Conservation (phyloP, 2,329 filamentous ascomycete species). For the Chaetomiaceae sp. region DNA sequence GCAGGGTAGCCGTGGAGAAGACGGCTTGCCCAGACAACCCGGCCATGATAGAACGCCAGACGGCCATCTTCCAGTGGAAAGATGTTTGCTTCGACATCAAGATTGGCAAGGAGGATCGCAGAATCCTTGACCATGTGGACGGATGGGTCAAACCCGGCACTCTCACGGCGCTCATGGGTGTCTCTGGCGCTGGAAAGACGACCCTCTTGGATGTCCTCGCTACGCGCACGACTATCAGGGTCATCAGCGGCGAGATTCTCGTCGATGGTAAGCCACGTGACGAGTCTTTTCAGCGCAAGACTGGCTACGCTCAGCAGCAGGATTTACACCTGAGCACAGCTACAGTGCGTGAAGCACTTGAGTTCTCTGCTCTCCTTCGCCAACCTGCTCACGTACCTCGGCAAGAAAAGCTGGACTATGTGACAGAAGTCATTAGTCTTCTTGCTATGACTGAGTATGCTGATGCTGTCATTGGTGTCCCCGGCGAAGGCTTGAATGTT, state of each 20-base stretch:
- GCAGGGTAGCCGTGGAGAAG: too few species aligned
- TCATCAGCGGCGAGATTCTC: constrained; percentile 62
- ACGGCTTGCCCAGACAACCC: too few species aligned
- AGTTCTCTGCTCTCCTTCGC: constrained; percentile 52
- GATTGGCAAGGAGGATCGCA: constrained; percentile 68
- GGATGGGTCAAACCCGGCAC: constrained; percentile 91
- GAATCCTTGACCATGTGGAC: constrained; percentile 71
- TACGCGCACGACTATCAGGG: constrained; percentile 54
- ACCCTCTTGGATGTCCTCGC: constrained; percentile 55
- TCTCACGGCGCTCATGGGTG: constrained; percentile 71
- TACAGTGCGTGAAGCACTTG: constrained; percentile 50
- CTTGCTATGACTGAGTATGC: constrained; percentile 63
- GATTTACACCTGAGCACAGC: constrained; percentile 53
- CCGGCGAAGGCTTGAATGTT: constrained; percentile 55
- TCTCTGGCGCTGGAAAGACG: constrained; percentile 57
- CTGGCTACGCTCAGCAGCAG: constrained; percentile 64
- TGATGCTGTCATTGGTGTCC: constrained; percentile 59
- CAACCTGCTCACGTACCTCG: constrained; percentile 50
- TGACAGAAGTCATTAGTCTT: constrained; percentile 61
- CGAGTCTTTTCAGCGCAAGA: constrained; percentile 57
- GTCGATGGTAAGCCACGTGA: constrained; percentile 55
- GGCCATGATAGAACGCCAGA: constrained; percentile 40
- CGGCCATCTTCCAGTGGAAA: constrained; percentile 69
- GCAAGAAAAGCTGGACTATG: constrained; percentile 55
- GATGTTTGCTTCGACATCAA: constrained; percentile 66